phyloP scores from a whole-genome alignment of 1,284 basidiomycete genomes.

The Leccinum pachyderme region DNA sequence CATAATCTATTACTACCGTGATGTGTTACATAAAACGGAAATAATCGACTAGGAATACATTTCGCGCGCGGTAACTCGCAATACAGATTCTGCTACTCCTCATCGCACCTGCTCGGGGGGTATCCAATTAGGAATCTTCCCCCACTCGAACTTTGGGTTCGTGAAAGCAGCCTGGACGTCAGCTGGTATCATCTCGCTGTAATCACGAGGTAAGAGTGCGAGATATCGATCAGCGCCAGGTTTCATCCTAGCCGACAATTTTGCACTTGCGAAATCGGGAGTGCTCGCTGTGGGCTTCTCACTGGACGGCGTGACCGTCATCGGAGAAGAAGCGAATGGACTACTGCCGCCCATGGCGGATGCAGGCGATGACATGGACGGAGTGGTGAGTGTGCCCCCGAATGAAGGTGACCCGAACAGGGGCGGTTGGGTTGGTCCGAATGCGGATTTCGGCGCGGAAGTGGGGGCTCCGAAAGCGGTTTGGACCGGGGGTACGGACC shows the following conservation, averaged over 20 bases:
- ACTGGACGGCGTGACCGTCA: constrained; percentile 24
- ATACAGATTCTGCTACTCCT: neutral
- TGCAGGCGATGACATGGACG: constrained; percentile 16
- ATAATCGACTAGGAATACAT: constrained; percentile 11
- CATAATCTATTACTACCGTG: no score
- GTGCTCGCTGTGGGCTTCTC: constrained; percentile 27
- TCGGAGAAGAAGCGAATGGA: constrained; percentile 27
- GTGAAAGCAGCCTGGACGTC: constrained; percentile 59
- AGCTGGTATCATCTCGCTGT: constrained; percentile 51
- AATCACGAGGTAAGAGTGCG: constrained; percentile 54
- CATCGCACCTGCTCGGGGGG: constrained; percentile 63
- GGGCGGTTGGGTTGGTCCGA: constrained; percentile 26
- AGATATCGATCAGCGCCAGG: constrained; percentile 57
- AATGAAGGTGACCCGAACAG: constrained; percentile 17
- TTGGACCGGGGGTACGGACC: constrained; percentile 20
- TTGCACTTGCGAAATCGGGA: constrained; percentile 46
- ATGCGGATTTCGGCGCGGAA: constrained; percentile 28
- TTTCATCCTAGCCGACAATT: constrained; percentile 37
- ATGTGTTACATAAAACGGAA: neutral
- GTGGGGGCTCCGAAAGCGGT: constrained; percentile 29
- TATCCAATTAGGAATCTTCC: constrained; percentile 72
- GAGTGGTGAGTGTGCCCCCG: constrained; percentile 12
- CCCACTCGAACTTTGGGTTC: constrained; percentile 65
- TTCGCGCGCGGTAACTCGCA: neutral
- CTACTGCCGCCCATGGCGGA: constrained; percentile 20